phyloP scores from a whole-genome alignment of 352 stramenopile species.

The Aphanomyces cochlioides region DNA sequence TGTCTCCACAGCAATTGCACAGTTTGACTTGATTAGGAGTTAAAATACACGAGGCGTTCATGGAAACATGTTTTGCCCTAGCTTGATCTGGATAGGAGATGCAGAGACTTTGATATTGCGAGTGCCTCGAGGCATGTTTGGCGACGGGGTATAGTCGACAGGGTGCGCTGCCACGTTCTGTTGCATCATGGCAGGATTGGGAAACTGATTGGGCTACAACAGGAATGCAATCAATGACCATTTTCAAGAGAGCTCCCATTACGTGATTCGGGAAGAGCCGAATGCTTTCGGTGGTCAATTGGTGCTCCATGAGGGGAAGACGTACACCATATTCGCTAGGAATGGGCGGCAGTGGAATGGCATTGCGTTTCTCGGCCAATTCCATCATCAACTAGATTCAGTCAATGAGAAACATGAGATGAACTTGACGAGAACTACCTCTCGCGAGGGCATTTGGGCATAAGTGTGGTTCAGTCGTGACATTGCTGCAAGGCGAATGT shows the following conservation, averaged over 20 bases:
- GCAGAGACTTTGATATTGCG: conserved; percentile 75
- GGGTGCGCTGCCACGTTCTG: not conserved
- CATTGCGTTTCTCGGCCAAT: conserved; percentile 79
- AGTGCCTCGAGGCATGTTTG: conserved; percentile 50
- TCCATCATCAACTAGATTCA: conserved; percentile 73
- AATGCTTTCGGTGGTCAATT: conserved; percentile 69
- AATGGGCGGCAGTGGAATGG: conserved; percentile 66
- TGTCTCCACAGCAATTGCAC: no score
- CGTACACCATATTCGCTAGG: conserved; percentile 80
- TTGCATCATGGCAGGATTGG: not conserved
- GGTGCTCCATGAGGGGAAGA: conserved; percentile 61
- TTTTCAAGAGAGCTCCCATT: not conserved
- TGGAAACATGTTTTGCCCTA: not conserved
- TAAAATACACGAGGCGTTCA: no score
- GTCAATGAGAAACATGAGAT: conserved; percentile 4
- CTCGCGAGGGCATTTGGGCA: conserved; percentile 60
- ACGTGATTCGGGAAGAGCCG: conserved; percentile 44
- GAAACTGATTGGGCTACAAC: not conserved
- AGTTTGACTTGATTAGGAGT: no score
- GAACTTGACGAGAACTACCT: conserved; percentile 39
- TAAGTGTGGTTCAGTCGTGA: conserved; percentile 80
- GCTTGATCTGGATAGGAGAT: conserved; percentile 59
- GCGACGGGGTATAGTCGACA: conserved; percentile 35
- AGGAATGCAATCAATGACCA: no score
- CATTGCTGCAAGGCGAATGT: conserved; percentile 69